Conservation (phyloP, 2,329 filamentous ascomycete genomes). For the Neocatenulostroma microsporum region DNA sequence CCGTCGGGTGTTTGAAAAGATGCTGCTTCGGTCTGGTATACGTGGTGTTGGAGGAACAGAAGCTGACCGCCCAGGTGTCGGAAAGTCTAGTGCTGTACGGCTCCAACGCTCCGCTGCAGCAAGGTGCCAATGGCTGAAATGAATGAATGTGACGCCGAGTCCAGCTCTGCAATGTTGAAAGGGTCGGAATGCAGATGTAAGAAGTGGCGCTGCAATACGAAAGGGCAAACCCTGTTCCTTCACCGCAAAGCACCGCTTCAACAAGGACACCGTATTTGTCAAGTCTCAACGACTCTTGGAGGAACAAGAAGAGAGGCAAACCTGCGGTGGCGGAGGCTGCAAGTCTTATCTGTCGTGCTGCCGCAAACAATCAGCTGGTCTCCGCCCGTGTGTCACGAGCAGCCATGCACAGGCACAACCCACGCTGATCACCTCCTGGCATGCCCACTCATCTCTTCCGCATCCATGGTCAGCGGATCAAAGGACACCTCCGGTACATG, state of each 20-base stretch:
- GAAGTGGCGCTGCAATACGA: not conserved
- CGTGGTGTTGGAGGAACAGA: not conserved
- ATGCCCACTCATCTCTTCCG: conserved; percentile 2
- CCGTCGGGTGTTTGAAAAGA: too few relatives aligned
- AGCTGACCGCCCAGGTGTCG: not conserved
- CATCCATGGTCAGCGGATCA: not conserved
- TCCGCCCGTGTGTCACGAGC: not conserved
- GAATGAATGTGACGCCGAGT: not conserved
- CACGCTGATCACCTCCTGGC: not conserved
- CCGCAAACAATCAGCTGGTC: not conserved
- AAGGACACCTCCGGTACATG: not conserved
- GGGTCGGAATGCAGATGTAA: not conserved
- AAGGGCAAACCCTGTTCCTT: not conserved
- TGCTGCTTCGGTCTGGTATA: not conserved
- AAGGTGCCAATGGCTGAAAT: not conserved
- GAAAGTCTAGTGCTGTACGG: not conserved
- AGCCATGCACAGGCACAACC: too few relatives aligned
- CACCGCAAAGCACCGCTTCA: not conserved
- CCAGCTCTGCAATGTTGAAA: not conserved
- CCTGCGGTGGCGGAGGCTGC: not conserved
- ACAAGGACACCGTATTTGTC: not conserved
- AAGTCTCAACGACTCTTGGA: not conserved
- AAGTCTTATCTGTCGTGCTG: conserved; percentile 2
- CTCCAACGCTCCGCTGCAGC: not conserved
- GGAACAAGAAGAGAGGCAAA: not conserved